phyloP scores from a whole-genome alignment of 176 grass and related monocot genomes.

The Oryza brachyantha region DNA sequence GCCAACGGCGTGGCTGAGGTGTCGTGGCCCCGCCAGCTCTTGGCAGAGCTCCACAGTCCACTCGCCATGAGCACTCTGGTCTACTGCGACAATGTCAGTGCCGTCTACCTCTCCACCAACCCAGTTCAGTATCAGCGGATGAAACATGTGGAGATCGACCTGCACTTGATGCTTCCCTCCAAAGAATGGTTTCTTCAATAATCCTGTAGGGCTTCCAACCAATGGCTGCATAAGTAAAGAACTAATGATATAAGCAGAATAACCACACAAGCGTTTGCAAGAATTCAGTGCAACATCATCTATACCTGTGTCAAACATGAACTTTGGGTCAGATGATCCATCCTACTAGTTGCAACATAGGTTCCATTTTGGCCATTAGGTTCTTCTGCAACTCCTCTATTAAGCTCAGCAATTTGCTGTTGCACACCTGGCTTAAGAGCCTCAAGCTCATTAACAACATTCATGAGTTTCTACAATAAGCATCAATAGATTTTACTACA shows the following conservation, averaged over 20 bases:
- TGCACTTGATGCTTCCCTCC: constrained; percentile 32
- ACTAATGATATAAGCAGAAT: neutral
- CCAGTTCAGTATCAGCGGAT: too few relatives aligned
- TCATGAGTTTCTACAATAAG: constrained; percentile 73
- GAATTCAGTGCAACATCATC: neutral
- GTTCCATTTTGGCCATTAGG: constrained; percentile 30
- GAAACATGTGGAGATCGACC: too few relatives aligned
- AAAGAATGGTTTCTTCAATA: constrained; percentile 22
- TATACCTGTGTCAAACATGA: constrained; percentile 65
- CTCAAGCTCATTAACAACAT: constrained; percentile 82
- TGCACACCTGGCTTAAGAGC: constrained; percentile 77
- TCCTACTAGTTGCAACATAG: constrained; percentile 18
- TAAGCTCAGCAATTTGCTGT: constrained; percentile 52
- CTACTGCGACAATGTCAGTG: too few relatives aligned
- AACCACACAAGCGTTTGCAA: neutral
- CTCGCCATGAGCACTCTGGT: too few relatives aligned
- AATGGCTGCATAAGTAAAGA: constrained; percentile 24
- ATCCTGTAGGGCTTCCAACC: constrained; percentile 29
- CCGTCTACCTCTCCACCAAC: too few relatives aligned
- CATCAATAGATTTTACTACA: neutral
- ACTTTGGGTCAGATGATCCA: constrained; percentile 32
- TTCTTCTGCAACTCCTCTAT: constrained; percentile 36
- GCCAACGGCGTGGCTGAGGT: too few relatives aligned
- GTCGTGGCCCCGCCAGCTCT: too few relatives aligned
- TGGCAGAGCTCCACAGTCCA: too few relatives aligned